Conservation (phyloP, 495 filamentous ascomycete genomes). For the Aspergillus ellipticus region DNA sequence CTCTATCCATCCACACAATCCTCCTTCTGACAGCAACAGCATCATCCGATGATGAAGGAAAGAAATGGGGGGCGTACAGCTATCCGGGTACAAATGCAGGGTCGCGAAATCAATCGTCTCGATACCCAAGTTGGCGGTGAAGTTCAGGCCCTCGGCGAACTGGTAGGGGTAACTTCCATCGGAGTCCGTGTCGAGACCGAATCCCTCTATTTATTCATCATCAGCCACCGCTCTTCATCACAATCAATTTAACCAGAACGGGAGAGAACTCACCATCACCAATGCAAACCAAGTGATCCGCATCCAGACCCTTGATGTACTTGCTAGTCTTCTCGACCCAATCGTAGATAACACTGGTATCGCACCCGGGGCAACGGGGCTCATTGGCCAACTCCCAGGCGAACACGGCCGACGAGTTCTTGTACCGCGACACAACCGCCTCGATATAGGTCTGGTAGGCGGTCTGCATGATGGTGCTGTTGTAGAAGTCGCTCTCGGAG, state of each 20-base stretch:
- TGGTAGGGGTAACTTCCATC: conserved; percentile 58
- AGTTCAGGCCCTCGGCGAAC: conserved; percentile 59
- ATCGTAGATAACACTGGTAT: conserved; percentile 51
- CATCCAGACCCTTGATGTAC: conserved; percentile 65
- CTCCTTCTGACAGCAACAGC: no score
- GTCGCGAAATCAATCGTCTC: conserved; percentile 62
- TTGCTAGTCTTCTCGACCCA: conserved; percentile 59
- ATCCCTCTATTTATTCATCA: conserved; percentile 22
- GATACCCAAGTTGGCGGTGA: conserved; percentile 55
- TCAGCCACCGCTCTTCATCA: background rate
- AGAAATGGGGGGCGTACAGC: conserved; percentile 42
- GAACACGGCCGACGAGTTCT: conserved; percentile 56
- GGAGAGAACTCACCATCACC: conserved; percentile 44
- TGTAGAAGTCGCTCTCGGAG: conserved; percentile 47
- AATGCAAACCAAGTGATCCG: conserved; percentile 61
- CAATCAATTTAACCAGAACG: background rate
- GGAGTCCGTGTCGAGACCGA: conserved; percentile 36
- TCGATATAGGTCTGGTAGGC: conserved; percentile 62
- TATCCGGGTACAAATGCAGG: conserved; percentile 62
- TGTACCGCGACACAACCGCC: conserved; percentile 58
- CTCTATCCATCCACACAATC: no score
- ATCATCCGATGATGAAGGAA: conserved; percentile 27
- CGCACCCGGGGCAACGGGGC: conserved; percentile 62
- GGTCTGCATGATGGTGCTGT: conserved; percentile 49
- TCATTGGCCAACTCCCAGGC: conserved; percentile 74